Percentiles rank a stretch among this genome's conserved stretches.
These are phyloP conservation scores for Acanthamoeba sp. DNA, from an alignment of 208 protist species.

Conservation along the genomic window DNA sequence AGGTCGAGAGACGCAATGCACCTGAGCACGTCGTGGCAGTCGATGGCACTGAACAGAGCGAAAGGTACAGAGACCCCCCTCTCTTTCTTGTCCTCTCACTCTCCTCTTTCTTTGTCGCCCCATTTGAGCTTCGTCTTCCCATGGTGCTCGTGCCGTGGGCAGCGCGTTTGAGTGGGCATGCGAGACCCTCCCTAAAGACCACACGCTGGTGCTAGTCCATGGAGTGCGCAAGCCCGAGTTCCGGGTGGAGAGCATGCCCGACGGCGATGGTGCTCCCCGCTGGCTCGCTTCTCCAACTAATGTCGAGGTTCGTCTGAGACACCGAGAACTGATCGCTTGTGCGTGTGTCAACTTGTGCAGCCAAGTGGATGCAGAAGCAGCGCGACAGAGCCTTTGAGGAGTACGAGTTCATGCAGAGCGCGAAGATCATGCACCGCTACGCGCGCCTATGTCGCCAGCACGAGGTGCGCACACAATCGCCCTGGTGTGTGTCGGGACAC, in stretches of 20 bases:
- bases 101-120: not conserved
- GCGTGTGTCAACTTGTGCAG: not conserved
- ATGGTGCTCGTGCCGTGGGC: not conserved
- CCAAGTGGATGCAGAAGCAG: slow-evolving; percentile 30
- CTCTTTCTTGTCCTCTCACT: not conserved
- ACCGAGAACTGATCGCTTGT: too few relatives aligned
- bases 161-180: slow-evolving; percentile 56
- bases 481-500: too few relatives aligned
- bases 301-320: too few relatives aligned
- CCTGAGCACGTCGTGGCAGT: slow-evolving; percentile 33
- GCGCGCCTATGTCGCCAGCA: not conserved
- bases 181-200: slow-evolving; percentile 5
- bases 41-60: slow-evolving; percentile 23
- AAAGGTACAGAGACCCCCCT: not conserved
- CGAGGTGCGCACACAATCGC: not conserved
- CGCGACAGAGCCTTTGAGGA: slow-evolving; percentile 47
- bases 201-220: slow-evolving; percentile 62
- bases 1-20: not conserved
- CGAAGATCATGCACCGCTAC: slow-evolving; percentile 24
- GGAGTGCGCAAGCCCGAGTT: slow-evolving; percentile 26
- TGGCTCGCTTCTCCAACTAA: too few relatives aligned
- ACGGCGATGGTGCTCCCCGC: not conserved
- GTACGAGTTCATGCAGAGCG: slow-evolving; percentile 50
- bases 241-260: not conserved
- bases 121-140: too few relatives aligned